phyloP scores from a whole-genome alignment of 208 protist species.

The Leishmania guyanensis region DNA sequence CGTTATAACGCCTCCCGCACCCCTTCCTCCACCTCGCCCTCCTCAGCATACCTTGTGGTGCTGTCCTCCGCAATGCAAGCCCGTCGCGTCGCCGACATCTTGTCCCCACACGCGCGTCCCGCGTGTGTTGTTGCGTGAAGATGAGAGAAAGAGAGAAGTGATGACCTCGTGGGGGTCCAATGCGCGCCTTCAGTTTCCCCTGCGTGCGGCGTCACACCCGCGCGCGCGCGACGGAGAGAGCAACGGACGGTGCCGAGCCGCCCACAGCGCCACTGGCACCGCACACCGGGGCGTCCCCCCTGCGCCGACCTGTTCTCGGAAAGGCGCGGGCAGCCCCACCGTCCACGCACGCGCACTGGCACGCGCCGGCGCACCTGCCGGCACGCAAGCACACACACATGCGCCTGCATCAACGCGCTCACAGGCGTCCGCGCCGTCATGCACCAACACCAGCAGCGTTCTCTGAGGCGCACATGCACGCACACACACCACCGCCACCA shows the following conservation, averaged over 20 bases:
- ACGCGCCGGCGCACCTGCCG: slow-evolving; percentile 2
- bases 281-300: slow-evolving; percentile 10
- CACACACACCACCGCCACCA: slow-evolving; percentile 19
- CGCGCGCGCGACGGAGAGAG: slow-evolving; percentile 8
- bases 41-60: not conserved
- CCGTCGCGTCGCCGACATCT: slow-evolving; percentile 4
- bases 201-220: slow-evolving; percentile 29
- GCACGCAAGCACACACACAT: slow-evolving; percentile 7
- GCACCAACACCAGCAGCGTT: slow-evolving; percentile 11
- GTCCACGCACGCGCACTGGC: slow-evolving; percentile 21
- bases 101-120: not conserved
- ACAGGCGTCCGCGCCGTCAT: slow-evolving; percentile 7
- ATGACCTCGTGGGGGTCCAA: slow-evolving; percentile 27
- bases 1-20: not conserved
- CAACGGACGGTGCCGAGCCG: slow-evolving; percentile 31
- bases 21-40: not conserved
- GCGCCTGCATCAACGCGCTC: slow-evolving; percentile 5
- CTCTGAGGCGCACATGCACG: slow-evolving; percentile 6
- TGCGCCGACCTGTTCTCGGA: slow-evolving; percentile 10
- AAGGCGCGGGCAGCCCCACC: slow-evolving; percentile 19
- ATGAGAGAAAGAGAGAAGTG: slow-evolving; percentile 22
- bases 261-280: slow-evolving; percentile 28
- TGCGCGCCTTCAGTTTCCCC: slow-evolving; percentile 8
- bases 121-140: not conserved
- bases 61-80: not conserved